phyloP scores from a whole-genome alignment of 768 basidiomycete species.

The Boletus huronensis region DNA sequence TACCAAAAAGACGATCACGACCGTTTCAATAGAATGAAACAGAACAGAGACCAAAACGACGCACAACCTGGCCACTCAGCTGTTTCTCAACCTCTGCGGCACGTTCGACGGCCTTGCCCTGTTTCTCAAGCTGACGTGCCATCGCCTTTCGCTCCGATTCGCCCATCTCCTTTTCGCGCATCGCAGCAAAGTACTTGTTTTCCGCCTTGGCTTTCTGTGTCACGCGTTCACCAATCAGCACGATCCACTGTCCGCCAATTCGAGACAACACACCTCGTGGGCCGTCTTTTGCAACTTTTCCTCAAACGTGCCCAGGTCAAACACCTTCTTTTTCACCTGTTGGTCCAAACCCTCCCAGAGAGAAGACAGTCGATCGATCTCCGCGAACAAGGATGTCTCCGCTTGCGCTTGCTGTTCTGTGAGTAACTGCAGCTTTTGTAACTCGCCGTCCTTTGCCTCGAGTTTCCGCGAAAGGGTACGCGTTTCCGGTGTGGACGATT shows the following conservation, averaged over 20 bases:
- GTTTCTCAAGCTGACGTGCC: conserved; percentile 53
- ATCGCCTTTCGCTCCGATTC: conserved; percentile 72
- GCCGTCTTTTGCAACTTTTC: conserved; percentile 61
- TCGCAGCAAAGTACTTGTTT: conserved; percentile 88
- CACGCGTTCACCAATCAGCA: neutral
- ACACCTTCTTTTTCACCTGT: conserved; percentile 81
- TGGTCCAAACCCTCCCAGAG: conserved; percentile 84
- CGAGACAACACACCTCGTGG: conserved; percentile 57
- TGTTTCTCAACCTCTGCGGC: conserved; percentile 61
- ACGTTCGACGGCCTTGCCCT: conserved; percentile 62
- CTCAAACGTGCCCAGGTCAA: conserved; percentile 73
- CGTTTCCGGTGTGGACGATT: conserved; percentile 49
- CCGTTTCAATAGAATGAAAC: neutral
- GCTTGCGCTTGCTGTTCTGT: conserved; percentile 63
- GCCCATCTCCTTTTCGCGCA: conserved; percentile 84
- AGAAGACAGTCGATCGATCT: conserved; percentile 80
- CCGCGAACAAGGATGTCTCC: conserved; percentile 73
- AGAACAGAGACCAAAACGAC: conserved; percentile 20
- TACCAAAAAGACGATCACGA: neutral
- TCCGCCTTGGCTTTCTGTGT: conserved; percentile 90
- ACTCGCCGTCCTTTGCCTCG: conserved; percentile 63
- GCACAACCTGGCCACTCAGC: conserved; percentile 56
- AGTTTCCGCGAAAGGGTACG: conserved; percentile 52
- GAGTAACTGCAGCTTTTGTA: conserved; percentile 58
- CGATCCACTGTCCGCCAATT: neutral